Percentiles rank a stretch among this genome's conserved stretches.
phyloP scores from a whole-genome alignment of 2,329 filamentous ascomycete species.

The Fusarium lateritium region DNA sequence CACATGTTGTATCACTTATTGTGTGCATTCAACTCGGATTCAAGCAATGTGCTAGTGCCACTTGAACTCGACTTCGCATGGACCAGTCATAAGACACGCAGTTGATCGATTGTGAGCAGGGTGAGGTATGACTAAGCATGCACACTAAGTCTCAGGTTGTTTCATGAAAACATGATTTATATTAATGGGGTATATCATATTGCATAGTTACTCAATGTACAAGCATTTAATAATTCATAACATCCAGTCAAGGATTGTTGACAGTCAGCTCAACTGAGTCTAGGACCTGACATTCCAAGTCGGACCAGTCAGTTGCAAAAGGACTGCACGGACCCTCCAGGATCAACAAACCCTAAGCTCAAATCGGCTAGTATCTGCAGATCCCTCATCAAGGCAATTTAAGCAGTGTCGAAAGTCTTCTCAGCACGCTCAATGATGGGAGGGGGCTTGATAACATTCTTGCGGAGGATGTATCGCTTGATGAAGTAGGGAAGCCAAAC shows the following conservation, averaged over 20 bases:
- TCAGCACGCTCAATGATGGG: conserved; percentile 49
- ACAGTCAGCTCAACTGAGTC: background rate
- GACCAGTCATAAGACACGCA: too few relatives aligned
- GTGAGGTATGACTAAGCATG: too few relatives aligned
- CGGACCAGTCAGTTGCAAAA: too few relatives aligned
- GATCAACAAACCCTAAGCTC: background rate
- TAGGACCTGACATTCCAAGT: too few relatives aligned
- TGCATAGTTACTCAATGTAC: background rate
- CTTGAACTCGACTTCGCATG: too few relatives aligned
- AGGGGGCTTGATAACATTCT: conserved; percentile 52
- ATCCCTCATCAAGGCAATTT: background rate
- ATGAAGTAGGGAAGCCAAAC: conserved; percentile 57
- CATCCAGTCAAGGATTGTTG: background rate
- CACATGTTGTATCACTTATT: too few relatives aligned
- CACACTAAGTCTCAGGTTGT: too few relatives aligned
- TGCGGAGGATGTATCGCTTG: conserved; percentile 55
- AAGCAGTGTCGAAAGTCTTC: conserved; percentile 13
- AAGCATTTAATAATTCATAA: background rate
- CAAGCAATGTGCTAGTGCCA: too few relatives aligned
- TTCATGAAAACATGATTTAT: too few relatives aligned
- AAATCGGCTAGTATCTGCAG: rapidly evolving
- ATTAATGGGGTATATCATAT: background rate
- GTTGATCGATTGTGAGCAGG: too few relatives aligned
- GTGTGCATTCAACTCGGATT: too few relatives aligned
- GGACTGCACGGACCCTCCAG: too few relatives aligned